A percentile compares a stretch with the other conserved stretches of the same genome.
Conservation (phyloP, 352 stramenopile genomes). For the Phytopythium vexans region DNA sequence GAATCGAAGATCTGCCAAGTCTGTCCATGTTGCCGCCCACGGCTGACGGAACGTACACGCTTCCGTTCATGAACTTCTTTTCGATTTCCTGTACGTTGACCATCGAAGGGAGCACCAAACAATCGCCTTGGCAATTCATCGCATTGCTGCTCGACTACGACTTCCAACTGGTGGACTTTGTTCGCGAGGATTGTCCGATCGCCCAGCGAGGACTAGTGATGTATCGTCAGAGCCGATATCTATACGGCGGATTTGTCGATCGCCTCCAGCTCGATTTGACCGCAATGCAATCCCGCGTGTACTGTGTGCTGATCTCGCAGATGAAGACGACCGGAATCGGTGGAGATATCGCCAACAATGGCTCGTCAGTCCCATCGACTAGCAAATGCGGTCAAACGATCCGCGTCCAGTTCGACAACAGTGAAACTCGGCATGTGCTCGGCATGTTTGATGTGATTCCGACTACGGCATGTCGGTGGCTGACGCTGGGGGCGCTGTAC, state of each 20-base stretch:
- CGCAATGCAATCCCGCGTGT: constrained; percentile 34
- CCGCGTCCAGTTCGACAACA: constrained; percentile 51
- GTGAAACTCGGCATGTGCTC: constrained; percentile 38
- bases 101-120: constrained; percentile 10
- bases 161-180: constrained; percentile 58
- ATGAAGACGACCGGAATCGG: constrained; percentile 7
- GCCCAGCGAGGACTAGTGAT: constrained; percentile 24
- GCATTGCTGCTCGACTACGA: constrained; percentile 56
- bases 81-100: constrained; percentile 42
- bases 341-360: neutral
- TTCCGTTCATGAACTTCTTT: constrained; percentile 42
- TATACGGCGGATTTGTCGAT: constrained; percentile 48
- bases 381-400: neutral
- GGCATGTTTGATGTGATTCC: constrained; percentile 42
- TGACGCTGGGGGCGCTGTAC: constrained; percentile 47
- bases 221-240: constrained; percentile 41
- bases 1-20: constrained; percentile 59
- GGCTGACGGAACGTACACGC: constrained; percentile 31
- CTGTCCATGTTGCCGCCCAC: constrained; percentile 52
- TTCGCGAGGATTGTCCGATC: constrained; percentile 44
- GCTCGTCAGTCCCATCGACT: neutral
- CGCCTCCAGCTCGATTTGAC: constrained; percentile 39
- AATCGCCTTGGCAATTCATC: constrained; percentile 50
- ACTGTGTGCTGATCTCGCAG: constrained; percentile 52
- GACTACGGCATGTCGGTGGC: constrained; percentile 31